These are phyloP conservation scores for Samsoniella hepiali DNA, from an alignment of 2,329 filamentous ascomycete species.

Conservation along the genomic window DNA sequence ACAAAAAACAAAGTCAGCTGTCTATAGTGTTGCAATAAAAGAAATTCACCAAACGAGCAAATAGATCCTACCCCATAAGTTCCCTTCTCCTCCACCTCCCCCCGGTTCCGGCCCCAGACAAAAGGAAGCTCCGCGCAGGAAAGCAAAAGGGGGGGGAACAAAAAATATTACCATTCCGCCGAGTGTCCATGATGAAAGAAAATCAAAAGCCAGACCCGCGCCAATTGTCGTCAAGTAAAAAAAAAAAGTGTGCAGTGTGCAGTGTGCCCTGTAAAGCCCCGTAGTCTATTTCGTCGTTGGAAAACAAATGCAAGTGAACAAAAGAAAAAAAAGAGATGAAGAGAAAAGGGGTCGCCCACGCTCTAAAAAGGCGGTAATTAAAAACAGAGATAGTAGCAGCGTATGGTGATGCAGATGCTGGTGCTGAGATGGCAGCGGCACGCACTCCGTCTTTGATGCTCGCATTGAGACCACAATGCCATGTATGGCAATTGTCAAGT, in stretches of 20 bases:
- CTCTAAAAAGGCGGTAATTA: constrained; percentile 4
- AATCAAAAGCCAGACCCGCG: background rate
- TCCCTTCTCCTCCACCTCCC: background rate
- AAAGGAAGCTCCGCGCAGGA: background rate
- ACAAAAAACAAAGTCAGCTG: background rate
- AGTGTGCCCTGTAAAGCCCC: background rate
- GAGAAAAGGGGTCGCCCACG: background rate
- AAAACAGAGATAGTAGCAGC: background rate
- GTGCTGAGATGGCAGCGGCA: background rate
- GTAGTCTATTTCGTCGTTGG: constrained; percentile 10
- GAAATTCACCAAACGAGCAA: background rate
- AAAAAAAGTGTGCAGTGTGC: background rate
- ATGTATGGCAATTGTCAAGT: too few relatives aligned
- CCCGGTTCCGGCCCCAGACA: background rate
- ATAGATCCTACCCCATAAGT: background rate
- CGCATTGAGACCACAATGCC: background rate
- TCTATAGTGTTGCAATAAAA: background rate
- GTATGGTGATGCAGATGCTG: background rate
- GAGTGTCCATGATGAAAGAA: background rate
- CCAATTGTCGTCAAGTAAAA: background rate
- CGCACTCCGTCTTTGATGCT: background rate
- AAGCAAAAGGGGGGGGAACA: background rate
- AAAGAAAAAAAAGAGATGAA: background rate
- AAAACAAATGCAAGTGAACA: background rate
- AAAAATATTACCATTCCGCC: background rate